phyloP scores from a whole-genome alignment of 1,139 yeast genomes.

The Cylindricascospora bacillispora region DNA sequence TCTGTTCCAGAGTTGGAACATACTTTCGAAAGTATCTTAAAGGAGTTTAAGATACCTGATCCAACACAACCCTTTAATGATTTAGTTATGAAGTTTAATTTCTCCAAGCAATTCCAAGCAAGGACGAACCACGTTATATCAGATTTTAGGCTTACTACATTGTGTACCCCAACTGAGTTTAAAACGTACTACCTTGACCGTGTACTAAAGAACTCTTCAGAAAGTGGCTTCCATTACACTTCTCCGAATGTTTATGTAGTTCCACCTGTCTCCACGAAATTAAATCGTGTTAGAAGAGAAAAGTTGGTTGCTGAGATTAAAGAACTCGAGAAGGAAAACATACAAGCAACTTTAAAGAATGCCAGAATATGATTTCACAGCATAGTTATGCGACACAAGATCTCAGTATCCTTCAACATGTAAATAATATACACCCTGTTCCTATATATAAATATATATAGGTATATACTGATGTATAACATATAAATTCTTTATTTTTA shows the following conservation, averaged over 20 bases:
- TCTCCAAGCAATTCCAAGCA: slow-evolving; percentile 45
- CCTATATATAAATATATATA: no score
- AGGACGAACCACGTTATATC: slow-evolving; percentile 53
- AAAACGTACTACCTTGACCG: slow-evolving; percentile 32
- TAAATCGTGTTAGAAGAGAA: slow-evolving; percentile 31
- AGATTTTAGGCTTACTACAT: slow-evolving; percentile 44
- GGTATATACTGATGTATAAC: no score
- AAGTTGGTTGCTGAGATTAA: slow-evolving; percentile 16
- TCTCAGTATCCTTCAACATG: no score
- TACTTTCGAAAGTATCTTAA: slow-evolving; percentile 16
- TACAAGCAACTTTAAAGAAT: slow-evolving; percentile 28
- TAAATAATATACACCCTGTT: no score
- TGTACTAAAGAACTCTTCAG: slow-evolving; percentile 49
- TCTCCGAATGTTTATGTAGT: slow-evolving; percentile 39
- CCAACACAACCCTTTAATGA: slow-evolving; percentile 28
- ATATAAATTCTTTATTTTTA: no score
- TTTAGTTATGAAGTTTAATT: slow-evolving; percentile 44
- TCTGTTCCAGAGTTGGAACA: no score
- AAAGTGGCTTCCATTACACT: slow-evolving; percentile 34
- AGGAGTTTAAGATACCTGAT: slow-evolving; percentile 18
- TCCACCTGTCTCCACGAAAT: slow-evolving; percentile 30
- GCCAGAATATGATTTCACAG: no score
- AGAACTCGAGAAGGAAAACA: slow-evolving; percentile 28
- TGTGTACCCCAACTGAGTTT: slow-evolving; percentile 37
- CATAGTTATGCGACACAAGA: no score